A percentile compares a stretch with the other conserved stretches of the same genome.
These are phyloP conservation scores for Colletotrichum simmondsii DNA, from an alignment of 2,329 filamentous ascomycete genomes.

Conservation along the genomic window DNA sequence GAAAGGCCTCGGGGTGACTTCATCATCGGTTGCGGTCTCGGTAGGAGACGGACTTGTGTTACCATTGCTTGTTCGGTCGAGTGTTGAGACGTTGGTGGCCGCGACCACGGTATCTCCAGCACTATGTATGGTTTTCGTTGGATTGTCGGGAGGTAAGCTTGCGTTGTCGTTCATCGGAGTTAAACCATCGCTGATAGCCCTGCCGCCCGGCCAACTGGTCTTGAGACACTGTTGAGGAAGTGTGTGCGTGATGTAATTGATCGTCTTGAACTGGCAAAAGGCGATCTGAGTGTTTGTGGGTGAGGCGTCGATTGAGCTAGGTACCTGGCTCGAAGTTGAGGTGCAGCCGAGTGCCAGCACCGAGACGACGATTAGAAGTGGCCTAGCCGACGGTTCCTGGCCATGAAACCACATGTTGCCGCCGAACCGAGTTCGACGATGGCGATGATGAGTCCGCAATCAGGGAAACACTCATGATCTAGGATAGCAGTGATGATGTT, in stretches of 20 bases:
- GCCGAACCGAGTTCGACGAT: background rate
- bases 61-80: background rate
- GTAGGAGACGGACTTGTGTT: background rate
- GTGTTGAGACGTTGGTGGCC: constrained; percentile 32
- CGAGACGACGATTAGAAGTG: background rate
- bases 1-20: constrained; percentile 66
- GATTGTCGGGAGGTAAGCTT: background rate
- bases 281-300: background rate
- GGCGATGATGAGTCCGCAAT: background rate
- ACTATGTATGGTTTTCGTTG: background rate
- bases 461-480: background rate
- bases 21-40: constrained; percentile 17
- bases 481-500: too few relatives aligned
- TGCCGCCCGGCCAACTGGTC: constrained; percentile 61
- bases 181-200: background rate
- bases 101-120: background rate
- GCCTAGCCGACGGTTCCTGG: background rate
- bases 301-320: background rate
- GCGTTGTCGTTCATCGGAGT: background rate
- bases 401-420: background rate
- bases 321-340: background rate
- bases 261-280: constrained; percentile 68
- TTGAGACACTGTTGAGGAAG: constrained; percentile 81
- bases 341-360: background rate
- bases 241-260: constrained; percentile 85